Conservation (phyloP, 1,284 basidiomycete species). For the Anthracocystis walkeri region DNA sequence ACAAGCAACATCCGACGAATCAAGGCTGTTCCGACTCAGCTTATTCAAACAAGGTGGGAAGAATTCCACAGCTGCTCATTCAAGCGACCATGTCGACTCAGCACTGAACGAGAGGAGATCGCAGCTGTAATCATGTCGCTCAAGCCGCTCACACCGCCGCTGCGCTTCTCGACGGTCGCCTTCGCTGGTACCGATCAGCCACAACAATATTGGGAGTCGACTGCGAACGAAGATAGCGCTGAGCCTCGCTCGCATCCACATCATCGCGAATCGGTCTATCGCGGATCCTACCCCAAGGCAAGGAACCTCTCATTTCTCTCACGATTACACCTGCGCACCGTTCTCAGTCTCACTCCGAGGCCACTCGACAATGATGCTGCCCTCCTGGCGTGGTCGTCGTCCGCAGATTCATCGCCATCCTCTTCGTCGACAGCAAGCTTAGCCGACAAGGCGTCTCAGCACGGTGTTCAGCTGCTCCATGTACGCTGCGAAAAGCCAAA, state of each 20-base stretch:
- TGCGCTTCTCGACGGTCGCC: conserved; percentile 60
- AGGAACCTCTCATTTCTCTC: conserved; percentile 65
- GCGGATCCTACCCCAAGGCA: conserved; percentile 65
- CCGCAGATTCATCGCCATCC: conserved; percentile 4
- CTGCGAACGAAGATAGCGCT: neutral
- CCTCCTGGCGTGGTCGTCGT: conserved; percentile 53
- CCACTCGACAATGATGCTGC: conserved; percentile 55
- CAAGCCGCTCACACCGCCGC: conserved; percentile 58
- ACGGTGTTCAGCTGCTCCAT: conserved; percentile 52
- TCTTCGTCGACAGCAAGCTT: neutral
- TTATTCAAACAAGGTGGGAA: neutral
- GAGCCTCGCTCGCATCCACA: conserved; percentile 33
- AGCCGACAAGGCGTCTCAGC: conserved; percentile 10
- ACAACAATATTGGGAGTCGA: conserved; percentile 2
- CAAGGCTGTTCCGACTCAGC: neutral
- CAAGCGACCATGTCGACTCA: conserved; percentile 3
- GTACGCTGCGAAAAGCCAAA: conserved; percentile 66
- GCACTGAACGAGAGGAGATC: neutral
- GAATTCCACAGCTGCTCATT: no score
- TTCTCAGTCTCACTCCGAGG: conserved; percentile 66
- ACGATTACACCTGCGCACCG: conserved; percentile 59
- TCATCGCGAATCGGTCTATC: conserved; percentile 57
- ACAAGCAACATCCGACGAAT: neutral
- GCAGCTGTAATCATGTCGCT: conserved; percentile 29
- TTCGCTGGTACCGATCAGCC: conserved; percentile 34